Evolutionary conservation across 2,329 filamentous ascomycete genomes (phyloP).

Genomic region (Fusarium nygamai): DNA sequence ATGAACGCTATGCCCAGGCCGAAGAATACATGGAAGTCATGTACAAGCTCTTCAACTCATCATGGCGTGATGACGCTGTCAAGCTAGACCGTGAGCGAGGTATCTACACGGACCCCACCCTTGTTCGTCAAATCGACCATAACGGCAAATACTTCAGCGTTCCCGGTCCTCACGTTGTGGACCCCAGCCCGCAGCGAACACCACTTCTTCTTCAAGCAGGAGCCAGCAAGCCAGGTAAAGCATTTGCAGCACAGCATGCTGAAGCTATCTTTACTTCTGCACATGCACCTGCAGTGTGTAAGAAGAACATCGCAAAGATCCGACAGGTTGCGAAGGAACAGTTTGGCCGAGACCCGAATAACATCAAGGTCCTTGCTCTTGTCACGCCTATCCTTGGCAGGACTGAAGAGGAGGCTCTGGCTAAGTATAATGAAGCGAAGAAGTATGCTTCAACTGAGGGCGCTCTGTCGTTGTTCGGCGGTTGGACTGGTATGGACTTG

Average conservation of each 20-base stretch:
- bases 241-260: constrained; percentile 75
- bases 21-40: constrained; percentile 73
- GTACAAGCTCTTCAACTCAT: constrained; percentile 74
- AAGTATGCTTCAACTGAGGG: constrained; percentile 70
- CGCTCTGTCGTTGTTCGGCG: constrained; percentile 75
- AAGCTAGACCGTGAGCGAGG: constrained; percentile 66
- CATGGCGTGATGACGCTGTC: constrained; percentile 74
- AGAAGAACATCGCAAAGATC: constrained; percentile 71
- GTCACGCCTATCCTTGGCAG: constrained; percentile 71
- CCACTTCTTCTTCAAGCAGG: constrained; percentile 77
- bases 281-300: constrained; percentile 69
- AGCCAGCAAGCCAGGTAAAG: constrained; percentile 71
- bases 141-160: constrained; percentile 71
- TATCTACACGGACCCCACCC: constrained; percentile 62
- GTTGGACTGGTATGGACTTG: constrained; percentile 73
- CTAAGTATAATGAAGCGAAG: constrained; percentile 70
- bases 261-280: constrained; percentile 77
- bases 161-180: constrained; percentile 72
- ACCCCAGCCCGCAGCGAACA: constrained; percentile 74
- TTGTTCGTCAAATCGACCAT: constrained; percentile 74
- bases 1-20: constrained; percentile 71
- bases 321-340: constrained; percentile 62
- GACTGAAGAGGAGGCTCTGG: constrained; percentile 72
- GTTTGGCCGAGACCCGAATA: constrained; percentile 66
- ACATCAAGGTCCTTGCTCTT: constrained; percentile 75